phyloP scores from a whole-genome alignment of 495 filamentous ascomycete species.

The Friedmanniomyces endolithicus region DNA sequence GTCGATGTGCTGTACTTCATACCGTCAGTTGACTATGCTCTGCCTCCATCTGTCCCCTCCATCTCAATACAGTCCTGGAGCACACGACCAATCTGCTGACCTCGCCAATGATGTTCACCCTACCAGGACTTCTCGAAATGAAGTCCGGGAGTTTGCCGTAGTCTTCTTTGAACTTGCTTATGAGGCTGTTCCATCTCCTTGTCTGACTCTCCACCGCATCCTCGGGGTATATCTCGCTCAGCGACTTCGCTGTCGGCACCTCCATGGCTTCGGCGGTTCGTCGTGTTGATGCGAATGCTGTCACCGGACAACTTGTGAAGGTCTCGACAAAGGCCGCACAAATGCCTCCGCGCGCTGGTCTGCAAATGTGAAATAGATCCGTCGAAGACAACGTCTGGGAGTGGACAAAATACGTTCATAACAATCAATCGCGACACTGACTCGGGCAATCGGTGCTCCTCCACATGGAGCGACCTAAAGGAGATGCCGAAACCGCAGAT shows the following conservation, averaged over 20 bases:
- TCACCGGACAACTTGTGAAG: too few relatives aligned
- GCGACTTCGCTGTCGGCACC: conserved; percentile 38
- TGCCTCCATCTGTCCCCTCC: too few relatives aligned
- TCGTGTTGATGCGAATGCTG: too few relatives aligned
- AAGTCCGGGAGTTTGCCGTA: conserved; percentile 67
- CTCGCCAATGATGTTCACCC: conserved; percentile 97
- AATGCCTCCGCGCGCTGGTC: too few relatives aligned
- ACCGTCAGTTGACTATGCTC: neutral
- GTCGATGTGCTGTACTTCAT: conserved; percentile 62
- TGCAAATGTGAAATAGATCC: too few relatives aligned
- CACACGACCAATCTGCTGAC: conserved; percentile 16
- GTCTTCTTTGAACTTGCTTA: conserved; percentile 56
- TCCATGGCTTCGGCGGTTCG: conserved; percentile 8
- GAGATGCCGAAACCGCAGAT: neutral
- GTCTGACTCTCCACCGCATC: conserved; percentile 45
- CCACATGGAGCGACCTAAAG: neutral
- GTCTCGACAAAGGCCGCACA: too few relatives aligned
- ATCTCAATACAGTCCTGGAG: too few relatives aligned
- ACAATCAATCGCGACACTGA: too few relatives aligned
- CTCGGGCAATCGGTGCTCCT: neutral
- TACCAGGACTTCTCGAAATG: conserved; percentile 76
- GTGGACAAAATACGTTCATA: too few relatives aligned
- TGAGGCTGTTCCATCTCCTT: conserved; percentile 58
- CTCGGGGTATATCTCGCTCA: conserved; percentile 57
- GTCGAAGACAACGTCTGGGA: too few relatives aligned